Conservation (phyloP, 2,329 filamentous ascomycete species). For the Penicillium fuscoglaucum region DNA sequence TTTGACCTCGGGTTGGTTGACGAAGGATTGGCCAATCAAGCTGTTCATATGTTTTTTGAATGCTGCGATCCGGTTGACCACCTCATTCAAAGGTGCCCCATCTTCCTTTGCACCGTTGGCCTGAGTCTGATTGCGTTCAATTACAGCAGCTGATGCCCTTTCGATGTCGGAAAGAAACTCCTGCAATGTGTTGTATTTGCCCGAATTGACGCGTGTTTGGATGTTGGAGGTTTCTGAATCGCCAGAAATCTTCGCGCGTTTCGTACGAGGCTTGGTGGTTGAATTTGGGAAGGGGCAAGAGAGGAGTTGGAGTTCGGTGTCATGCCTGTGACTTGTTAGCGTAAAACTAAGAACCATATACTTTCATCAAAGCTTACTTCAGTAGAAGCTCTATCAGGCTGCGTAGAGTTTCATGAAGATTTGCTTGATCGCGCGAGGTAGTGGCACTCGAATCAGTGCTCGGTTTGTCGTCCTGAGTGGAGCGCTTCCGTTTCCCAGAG, state of each 20-base stretch:
- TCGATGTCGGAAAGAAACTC: slow-evolving; percentile 47
- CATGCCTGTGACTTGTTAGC: slow-evolving; percentile 39
- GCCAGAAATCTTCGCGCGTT: slow-evolving; percentile 44
- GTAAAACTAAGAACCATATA: background rate
- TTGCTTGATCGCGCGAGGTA: slow-evolving; percentile 31
- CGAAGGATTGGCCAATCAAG: slow-evolving; percentile 64
- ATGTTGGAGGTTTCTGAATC: slow-evolving; percentile 40
- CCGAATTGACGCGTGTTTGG: slow-evolving; percentile 40
- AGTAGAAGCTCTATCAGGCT: slow-evolving; percentile 36
- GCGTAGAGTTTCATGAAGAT: slow-evolving; percentile 38
- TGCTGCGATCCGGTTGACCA: slow-evolving; percentile 49
- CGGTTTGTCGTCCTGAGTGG: slow-evolving; percentile 35
- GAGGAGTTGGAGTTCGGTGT: slow-evolving; percentile 46
- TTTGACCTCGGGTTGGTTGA: slow-evolving; percentile 37
- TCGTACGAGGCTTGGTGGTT: slow-evolving; percentile 42
- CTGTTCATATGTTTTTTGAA: slow-evolving; percentile 65
- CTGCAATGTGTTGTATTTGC: slow-evolving; percentile 42
- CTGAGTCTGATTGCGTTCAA: slow-evolving; percentile 39
- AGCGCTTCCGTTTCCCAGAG: slow-evolving; percentile 46
- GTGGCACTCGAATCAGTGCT: slow-evolving; percentile 27
- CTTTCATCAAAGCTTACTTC: slow-evolving; percentile 29
- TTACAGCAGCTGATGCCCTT: slow-evolving; percentile 38
- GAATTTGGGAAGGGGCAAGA: slow-evolving; percentile 41
- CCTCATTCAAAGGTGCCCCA: slow-evolving; percentile 35
- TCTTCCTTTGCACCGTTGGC: slow-evolving; percentile 29